A percentile compares a stretch with the other conserved stretches of the same genome.
These are phyloP conservation scores for Coleophoma eucalyptorum DNA, from an alignment of 2,329 filamentous ascomycete species.

Conservation along the genomic window DNA sequence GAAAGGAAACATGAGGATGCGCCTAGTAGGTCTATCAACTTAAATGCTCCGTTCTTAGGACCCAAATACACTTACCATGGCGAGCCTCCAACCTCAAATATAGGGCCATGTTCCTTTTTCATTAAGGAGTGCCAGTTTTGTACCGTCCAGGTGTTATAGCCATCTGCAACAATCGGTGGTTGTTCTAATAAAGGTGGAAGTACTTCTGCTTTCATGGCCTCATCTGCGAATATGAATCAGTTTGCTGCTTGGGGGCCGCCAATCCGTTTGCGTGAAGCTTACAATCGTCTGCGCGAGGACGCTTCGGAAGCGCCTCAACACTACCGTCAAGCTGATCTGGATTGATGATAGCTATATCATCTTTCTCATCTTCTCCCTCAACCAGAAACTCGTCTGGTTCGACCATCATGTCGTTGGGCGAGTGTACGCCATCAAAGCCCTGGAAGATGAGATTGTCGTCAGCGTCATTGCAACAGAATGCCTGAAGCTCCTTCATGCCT, in stretches of 20 bases:
- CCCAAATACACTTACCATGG: conserved; percentile 64
- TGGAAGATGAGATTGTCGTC: conserved; percentile 12
- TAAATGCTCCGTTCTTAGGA: no score
- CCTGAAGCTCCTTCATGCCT: no score
- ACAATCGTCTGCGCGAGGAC: conserved; percentile 33
- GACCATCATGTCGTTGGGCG: conserved; percentile 27
- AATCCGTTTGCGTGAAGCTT: conserved; percentile 10
- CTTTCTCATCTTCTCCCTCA: conserved; percentile 29
- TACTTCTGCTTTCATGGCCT: conserved; percentile 80
- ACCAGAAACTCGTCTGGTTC: conserved; percentile 25
- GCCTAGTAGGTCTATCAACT: conserved; percentile 49
- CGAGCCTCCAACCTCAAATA: conserved; percentile 80
- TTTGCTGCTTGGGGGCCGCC: background rate
- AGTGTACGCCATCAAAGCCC: conserved; percentile 22
- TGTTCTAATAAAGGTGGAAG: conserved; percentile 71
- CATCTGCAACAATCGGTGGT: conserved; percentile 74
- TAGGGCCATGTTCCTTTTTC: conserved; percentile 82
- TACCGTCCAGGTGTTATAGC: conserved; percentile 81
- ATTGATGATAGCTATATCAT: conserved; percentile 35
- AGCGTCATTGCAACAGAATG: conserved; percentile 3
- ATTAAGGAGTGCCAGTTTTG: conserved; percentile 73
- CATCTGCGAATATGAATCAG: conserved; percentile 46
- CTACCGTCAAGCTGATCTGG: conserved; percentile 27
- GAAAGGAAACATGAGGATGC: conserved; percentile 90
- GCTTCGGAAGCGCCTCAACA: conserved; percentile 11